Evolutionary conservation across 805 yeast species (phyloP).

Genomic region (Ogataea paradorogensis): DNA sequence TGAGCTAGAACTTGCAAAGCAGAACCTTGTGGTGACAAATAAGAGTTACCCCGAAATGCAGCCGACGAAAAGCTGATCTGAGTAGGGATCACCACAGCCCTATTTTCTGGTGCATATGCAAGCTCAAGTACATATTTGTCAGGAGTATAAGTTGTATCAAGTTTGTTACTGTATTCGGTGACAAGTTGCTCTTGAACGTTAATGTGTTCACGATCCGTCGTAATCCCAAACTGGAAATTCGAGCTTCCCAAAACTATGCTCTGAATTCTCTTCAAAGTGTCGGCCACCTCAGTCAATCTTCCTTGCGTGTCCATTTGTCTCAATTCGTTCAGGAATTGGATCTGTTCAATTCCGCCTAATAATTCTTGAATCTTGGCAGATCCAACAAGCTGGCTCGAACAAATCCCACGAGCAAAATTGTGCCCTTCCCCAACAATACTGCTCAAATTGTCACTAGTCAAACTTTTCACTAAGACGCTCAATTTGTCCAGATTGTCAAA

Average conservation of each 20-base stretch:
- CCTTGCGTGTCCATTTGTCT: slow-evolving; percentile 51
- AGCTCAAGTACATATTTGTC: slow-evolving; percentile 15
- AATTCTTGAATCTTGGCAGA: slow-evolving; percentile 60
- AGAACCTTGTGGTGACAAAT: slow-evolving; percentile 74
- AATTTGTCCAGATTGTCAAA: slow-evolving; percentile 67
- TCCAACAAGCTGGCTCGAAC: slow-evolving; percentile 61
- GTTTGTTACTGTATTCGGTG: slow-evolving; percentile 29
- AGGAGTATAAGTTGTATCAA: slow-evolving; percentile 1
- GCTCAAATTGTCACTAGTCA: slow-evolving; percentile 75
- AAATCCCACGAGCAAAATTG: slow-evolving; percentile 67
- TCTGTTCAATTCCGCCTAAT: slow-evolving; percentile 74
- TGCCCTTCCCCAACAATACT: slow-evolving; percentile 87
- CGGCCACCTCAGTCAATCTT: slow-evolving; percentile 54
- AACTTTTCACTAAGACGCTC: slow-evolving; percentile 64
- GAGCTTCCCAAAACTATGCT: slow-evolving; percentile 40
- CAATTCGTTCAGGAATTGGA: slow-evolving; percentile 63
- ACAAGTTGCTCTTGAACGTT: slow-evolving; percentile 36
- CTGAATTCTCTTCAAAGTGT: slow-evolving; percentile 55
- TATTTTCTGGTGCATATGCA: slow-evolving; percentile 25
- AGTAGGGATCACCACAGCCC: slow-evolving; percentile 71
- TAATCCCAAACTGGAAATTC: slow-evolving; percentile 51
- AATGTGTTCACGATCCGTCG: slow-evolving; percentile 50
- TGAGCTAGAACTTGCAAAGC: slow-evolving; percentile 79
- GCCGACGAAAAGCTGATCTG: slow-evolving; percentile 83
- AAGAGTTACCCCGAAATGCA: slow-evolving; percentile 63